These are phyloP conservation scores for Podaxis sp. DNA, from an alignment of 768 basidiomycete genomes.

Conservation along the genomic window DNA sequence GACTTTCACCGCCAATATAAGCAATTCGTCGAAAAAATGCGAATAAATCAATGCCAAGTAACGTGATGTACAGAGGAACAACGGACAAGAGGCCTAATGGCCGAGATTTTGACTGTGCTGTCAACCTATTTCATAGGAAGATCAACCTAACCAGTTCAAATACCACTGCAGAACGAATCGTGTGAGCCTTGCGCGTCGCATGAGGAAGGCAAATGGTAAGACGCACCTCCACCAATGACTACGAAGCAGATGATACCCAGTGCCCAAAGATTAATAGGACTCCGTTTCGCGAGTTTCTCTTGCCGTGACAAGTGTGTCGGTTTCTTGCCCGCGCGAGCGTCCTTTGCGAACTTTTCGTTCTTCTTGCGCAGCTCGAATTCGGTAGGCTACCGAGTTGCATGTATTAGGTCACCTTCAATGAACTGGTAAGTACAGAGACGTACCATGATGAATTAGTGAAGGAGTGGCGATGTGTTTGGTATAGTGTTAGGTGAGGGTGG, in stretches of 20 bases:
- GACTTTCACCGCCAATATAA: no score
- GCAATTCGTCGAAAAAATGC: background rate
- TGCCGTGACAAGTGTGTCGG: conserved; percentile 68
- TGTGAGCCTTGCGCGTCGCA: background rate
- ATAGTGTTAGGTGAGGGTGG: conserved; percentile 13
- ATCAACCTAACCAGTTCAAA: conserved; percentile 67
- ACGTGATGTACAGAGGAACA: background rate
- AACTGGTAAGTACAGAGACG: background rate
- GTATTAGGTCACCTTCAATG: background rate
- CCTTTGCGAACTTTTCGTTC: conserved; percentile 77
- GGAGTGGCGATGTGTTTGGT: conserved; percentile 14
- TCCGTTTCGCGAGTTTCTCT: conserved; percentile 65
- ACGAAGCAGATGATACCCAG: conserved; percentile 74
- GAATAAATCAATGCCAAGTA: conserved; percentile 1
- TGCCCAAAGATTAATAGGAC: conserved; percentile 73
- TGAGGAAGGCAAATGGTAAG: background rate
- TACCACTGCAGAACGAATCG: conserved; percentile 43
- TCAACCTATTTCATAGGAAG: conserved; percentile 49
- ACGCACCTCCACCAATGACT: conserved; percentile 74
- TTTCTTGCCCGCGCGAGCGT: conserved; percentile 72
- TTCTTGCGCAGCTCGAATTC: conserved; percentile 79
- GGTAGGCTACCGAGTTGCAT: conserved; percentile 48
- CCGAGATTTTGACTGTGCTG: background rate
- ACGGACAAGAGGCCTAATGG: background rate
- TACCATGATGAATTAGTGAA: conserved; percentile 22